A percentile compares a stretch with the other conserved stretches of the same genome.
Conservation (phyloP, 2,329 filamentous ascomycete genomes). For the Ascocoryne sarcoides region DNA sequence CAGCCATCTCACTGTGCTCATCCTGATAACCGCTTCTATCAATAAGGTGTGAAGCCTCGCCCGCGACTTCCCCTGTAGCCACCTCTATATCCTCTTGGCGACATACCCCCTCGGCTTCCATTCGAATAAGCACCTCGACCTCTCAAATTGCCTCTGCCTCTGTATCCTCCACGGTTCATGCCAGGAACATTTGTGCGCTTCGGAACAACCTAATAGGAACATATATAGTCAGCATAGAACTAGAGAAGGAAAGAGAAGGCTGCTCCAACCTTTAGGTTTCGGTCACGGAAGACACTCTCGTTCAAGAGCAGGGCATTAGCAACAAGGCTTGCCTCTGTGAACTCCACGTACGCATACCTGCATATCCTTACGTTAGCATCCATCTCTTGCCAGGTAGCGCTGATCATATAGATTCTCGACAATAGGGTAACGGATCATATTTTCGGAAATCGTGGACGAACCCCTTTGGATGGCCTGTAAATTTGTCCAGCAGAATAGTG, state of each 20-base stretch:
- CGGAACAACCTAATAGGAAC: slow-evolving; percentile 56
- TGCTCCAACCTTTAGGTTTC: slow-evolving; percentile 77
- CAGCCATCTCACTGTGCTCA: too few species aligned
- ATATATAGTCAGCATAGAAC: slow-evolving; percentile 7
- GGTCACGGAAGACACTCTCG: slow-evolving; percentile 89
- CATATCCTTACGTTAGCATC: slow-evolving; percentile 31
- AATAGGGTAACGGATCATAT: slow-evolving; percentile 4
- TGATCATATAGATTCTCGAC: slow-evolving; percentile 17
- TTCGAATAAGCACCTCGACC: slow-evolving; percentile 51
- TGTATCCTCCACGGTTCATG: slow-evolving; percentile 70
- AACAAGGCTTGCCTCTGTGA: slow-evolving; percentile 86
- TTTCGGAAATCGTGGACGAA: slow-evolving; percentile 40
- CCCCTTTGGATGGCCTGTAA: slow-evolving; percentile 99
- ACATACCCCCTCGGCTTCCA: slow-evolving; percentile 43
- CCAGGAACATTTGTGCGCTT: slow-evolving; percentile 96
- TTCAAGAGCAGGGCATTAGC: slow-evolving; percentile 91
- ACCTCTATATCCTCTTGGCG: slow-evolving; percentile 33
- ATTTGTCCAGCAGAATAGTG: slow-evolving; percentile 95
- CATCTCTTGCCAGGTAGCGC: slow-evolving; percentile 53
- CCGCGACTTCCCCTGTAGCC: slow-evolving; percentile 37
- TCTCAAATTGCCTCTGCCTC: slow-evolving; percentile 39
- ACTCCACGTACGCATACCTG: slow-evolving; percentile 98
- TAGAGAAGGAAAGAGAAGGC: neutral
- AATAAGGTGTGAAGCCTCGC: slow-evolving; percentile 58
- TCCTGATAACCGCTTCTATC: too few species aligned